Conservation (phyloP, 768 basidiomycete species). For the Trametes elegans region DNA sequence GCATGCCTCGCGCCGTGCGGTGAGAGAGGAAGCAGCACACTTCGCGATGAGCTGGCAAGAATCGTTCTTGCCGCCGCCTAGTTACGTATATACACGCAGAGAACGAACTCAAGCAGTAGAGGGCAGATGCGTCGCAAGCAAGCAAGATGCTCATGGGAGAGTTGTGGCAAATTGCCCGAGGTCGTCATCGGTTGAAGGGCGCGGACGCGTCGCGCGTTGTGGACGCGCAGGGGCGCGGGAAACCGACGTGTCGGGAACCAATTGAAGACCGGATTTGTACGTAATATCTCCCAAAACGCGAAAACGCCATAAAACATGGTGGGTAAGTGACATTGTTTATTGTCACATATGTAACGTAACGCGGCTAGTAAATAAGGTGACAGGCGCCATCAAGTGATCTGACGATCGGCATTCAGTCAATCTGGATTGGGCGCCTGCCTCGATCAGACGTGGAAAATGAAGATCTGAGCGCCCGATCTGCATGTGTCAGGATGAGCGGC, state of each 20-base stretch:
- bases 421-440: slow-evolving; percentile 8
- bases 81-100: neutral
- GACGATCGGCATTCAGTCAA: slow-evolving; percentile 17
- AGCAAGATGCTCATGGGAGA: too few species aligned
- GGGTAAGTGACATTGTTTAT: neutral
- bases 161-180: too few species aligned
- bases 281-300: neutral
- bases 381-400: slow-evolving; percentile 12
- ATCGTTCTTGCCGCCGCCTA: too few species aligned
- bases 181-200: too few species aligned
- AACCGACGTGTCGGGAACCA: neutral
- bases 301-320: neutral
- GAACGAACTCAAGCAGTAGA: neutral
- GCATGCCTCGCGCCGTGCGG: neutral
- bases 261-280: neutral
- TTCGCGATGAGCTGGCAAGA: neutral
- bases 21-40: neutral
- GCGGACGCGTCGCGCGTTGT: neutral
- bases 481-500: neutral
- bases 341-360: neutral
- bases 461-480: slow-evolving; percentile 12
- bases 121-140: neutral
- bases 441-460: slow-evolving; percentile 10
- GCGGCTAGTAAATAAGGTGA: slow-evolving; percentile 2
- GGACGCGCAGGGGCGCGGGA: neutral